phyloP scores from a whole-genome alignment of 176 grass and related monocot species.

The Cenchrus fungigraminus region DNA sequence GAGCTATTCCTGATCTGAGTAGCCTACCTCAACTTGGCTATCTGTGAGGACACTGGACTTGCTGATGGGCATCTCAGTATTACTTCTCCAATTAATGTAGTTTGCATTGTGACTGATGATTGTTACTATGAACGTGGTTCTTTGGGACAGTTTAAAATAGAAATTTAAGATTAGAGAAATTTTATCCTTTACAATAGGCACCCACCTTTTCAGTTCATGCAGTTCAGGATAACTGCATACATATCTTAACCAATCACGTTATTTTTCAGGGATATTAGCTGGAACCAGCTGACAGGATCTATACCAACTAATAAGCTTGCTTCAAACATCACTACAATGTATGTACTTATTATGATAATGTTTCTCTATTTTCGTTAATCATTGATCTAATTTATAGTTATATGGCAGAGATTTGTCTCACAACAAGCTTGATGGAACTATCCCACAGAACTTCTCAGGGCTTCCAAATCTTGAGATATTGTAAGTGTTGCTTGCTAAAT shows the following conservation, averaged over 20 bases:
- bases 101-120: slow-evolving; percentile 11
- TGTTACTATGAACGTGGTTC: slow-evolving; percentile 18
- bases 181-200: background rate
- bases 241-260: slow-evolving; percentile 32
- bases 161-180: background rate
- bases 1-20: slow-evolving; percentile 85
- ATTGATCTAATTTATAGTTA: slow-evolving; percentile 45
- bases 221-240: slow-evolving; percentile 22
- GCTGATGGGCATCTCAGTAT: background rate
- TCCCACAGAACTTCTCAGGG: slow-evolving; percentile 72
- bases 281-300: slow-evolving; percentile 78
- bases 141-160: background rate
- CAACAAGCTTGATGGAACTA: slow-evolving; percentile 75
- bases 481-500: slow-evolving; percentile 59
- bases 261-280: slow-evolving; percentile 89
- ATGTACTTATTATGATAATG: slow-evolving; percentile 36
- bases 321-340: slow-evolving; percentile 90
- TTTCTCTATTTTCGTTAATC: slow-evolving; percentile 29
- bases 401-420: slow-evolving; percentile 80
- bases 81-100: background rate
- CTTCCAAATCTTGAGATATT: slow-evolving; percentile 76
- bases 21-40: slow-evolving; percentile 70
- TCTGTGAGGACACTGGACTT: slow-evolving; percentile 65
- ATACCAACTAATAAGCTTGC: slow-evolving; percentile 82
- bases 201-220: slow-evolving; percentile 17